phyloP scores from a whole-genome alignment of 2,329 filamentous ascomycete species.

The Pestalotiopsis sp. region DNA sequence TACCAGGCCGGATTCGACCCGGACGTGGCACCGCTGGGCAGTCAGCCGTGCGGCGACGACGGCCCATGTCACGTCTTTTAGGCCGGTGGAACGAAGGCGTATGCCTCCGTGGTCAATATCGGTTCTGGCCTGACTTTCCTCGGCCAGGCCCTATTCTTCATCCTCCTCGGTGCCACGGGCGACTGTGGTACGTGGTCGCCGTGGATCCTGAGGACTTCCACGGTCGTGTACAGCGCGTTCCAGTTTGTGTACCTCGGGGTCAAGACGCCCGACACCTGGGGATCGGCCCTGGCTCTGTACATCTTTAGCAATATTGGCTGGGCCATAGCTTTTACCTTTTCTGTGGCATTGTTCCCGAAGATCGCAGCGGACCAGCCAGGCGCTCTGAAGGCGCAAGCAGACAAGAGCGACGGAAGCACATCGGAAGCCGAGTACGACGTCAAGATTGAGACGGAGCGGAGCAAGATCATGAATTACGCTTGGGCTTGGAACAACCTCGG shows the following conservation, averaged over 20 bases:
- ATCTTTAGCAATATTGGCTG: conserved; percentile 4
- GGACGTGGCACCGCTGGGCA: neutral
- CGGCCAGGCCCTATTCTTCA: neutral
- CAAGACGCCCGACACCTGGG: neutral
- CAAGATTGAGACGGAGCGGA: neutral
- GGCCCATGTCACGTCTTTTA: conserved; percentile 4
- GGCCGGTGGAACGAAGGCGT: conserved; percentile 5
- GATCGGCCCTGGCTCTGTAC: conserved; percentile 2
- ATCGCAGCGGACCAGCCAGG: conserved; percentile 1
- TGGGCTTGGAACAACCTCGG: conserved; percentile 5
- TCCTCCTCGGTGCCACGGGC: neutral
- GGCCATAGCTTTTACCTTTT: conserved; percentile 1
- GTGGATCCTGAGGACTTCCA: neutral
- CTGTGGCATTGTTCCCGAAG: conserved; percentile 5
- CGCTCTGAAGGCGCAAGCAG: neutral
- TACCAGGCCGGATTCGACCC: conserved; percentile 12
- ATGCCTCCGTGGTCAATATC: conserved; percentile 9
- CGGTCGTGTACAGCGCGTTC: conserved; percentile 7
- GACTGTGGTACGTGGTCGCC: conserved; percentile 12
- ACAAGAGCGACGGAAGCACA: neutral
- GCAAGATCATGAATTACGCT: neutral
- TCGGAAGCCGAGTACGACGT: neutral
- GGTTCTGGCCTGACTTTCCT: conserved; percentile 5
- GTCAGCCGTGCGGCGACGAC: conserved; percentile 1
- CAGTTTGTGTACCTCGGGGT: conserved; percentile 10